These are phyloP conservation scores for Epichloe bromicola DNA, from an alignment of 2,329 filamentous ascomycete species.

Conservation along the genomic window DNA sequence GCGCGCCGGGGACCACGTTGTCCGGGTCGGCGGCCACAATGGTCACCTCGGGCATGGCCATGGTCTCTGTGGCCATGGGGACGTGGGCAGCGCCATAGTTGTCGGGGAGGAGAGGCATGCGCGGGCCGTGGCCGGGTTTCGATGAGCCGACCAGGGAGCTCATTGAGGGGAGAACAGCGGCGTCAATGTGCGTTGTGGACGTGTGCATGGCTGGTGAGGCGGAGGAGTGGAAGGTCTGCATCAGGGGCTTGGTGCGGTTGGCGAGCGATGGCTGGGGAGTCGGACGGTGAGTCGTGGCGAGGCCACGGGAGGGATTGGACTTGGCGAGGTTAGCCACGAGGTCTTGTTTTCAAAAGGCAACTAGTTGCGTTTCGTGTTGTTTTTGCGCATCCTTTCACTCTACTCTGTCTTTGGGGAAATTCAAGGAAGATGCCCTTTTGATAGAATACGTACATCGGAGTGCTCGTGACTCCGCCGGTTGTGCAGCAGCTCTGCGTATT, in stretches of 20 bases:
- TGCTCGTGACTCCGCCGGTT: conserved; percentile 22
- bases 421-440: background rate
- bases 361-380: too few relatives aligned
- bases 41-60: conserved; percentile 33
- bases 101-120: conserved; percentile 48
- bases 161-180: conserved; percentile 37
- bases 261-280: conserved; percentile 30
- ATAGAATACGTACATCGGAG: conserved; percentile 25
- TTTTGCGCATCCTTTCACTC: background rate
- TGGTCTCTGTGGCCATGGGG: conserved; percentile 29
- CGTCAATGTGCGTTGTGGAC: conserved; percentile 33
- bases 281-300: conserved; percentile 36
- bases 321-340: background rate
- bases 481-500: conserved; percentile 33
- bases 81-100: conserved; percentile 35
- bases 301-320: conserved; percentile 23
- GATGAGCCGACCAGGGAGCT: conserved; percentile 17
- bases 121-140: conserved; percentile 28
- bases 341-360: background rate
- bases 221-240: conserved; percentile 48
- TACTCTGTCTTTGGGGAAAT: background rate
- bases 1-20: conserved; percentile 33
- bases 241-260: conserved; percentile 39
- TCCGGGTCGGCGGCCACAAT: conserved; percentile 46
- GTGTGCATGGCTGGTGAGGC: conserved; percentile 30